phyloP scores from a whole-genome alignment of 192 early-diverging fungal genomes.

The Backusella tarrabulga region DNA sequence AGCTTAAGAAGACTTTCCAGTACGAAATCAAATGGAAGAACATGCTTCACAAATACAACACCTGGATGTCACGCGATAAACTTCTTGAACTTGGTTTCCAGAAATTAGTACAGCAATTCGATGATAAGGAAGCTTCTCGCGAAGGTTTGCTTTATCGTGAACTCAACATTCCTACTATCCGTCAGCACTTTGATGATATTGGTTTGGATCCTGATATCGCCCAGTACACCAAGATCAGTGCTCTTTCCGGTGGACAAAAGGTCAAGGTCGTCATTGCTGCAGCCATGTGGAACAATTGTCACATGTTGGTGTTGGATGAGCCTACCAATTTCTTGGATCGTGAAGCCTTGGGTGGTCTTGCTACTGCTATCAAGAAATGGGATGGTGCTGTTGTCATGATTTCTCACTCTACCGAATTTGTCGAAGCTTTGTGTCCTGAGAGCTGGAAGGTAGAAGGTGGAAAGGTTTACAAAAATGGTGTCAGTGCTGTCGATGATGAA shows the following conservation, averaged over 20 bases:
- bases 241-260: slow-evolving; percentile 82
- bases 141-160: slow-evolving; percentile 71
- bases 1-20: slow-evolving; percentile 77
- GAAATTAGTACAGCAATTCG: slow-evolving; percentile 76
- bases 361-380: slow-evolving; percentile 69
- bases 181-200: slow-evolving; percentile 69
- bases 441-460: slow-evolving; percentile 68
- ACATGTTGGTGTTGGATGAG: slow-evolving; percentile 78
- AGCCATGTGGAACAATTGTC: slow-evolving; percentile 84
- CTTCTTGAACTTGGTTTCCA: slow-evolving; percentile 70
- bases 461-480: slow-evolving; percentile 39
- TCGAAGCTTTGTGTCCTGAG: slow-evolving; percentile 66
- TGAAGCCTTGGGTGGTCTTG: slow-evolving; percentile 73
- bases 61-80: slow-evolving; percentile 68
- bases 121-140: slow-evolving; percentile 73
- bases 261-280: slow-evolving; percentile 85
- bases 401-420: slow-evolving; percentile 79
- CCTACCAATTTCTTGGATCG: slow-evolving; percentile 71
- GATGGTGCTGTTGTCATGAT: slow-evolving; percentile 81
- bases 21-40: slow-evolving; percentile 80
- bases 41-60: slow-evolving; percentile 62
- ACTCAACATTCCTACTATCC: slow-evolving; percentile 64
- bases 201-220: slow-evolving; percentile 78
- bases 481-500: slow-evolving; percentile 43
- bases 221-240: slow-evolving; percentile 71